Percentiles rank a stretch among this genome's conserved stretches.
Evolutionary conservation across 176 grass and related monocot species (phyloP).

Genomic region (Paspalum notatum): DNA sequence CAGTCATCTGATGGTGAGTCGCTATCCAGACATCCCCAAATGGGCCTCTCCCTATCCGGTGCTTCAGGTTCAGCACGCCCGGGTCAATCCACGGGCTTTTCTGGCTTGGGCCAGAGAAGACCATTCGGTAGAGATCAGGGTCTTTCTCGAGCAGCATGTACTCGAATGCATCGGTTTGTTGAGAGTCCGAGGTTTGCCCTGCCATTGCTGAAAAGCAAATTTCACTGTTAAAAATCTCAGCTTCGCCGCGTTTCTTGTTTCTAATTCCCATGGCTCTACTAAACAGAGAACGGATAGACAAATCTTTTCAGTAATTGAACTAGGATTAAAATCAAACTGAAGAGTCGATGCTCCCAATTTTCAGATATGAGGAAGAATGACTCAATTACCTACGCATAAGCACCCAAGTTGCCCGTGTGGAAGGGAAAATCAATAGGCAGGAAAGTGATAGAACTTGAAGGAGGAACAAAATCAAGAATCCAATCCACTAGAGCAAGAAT

Average conservation of each 20-base stretch:
- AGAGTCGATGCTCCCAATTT: background rate
- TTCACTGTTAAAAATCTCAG: background rate
- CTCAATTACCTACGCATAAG: background rate
- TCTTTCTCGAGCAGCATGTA: constrained; percentile 94
- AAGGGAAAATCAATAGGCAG: background rate
- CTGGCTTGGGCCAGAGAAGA: constrained; percentile 68
- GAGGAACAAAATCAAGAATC: background rate
- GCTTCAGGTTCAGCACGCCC: constrained; percentile 65
- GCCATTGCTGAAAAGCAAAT: constrained; percentile 53
- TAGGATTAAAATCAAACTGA: background rate
- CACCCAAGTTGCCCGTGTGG: background rate
- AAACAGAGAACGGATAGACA: background rate
- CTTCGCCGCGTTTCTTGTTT: background rate
- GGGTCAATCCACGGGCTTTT: constrained; percentile 89
- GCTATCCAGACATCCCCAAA: constrained; percentile 97
- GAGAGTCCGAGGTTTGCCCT: constrained; percentile 48
- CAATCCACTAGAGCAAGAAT: constrained; percentile 11
- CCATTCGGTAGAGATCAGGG: constrained; percentile 64
- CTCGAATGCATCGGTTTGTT: constrained; percentile 65
- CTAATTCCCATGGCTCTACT: background rate
- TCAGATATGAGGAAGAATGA: background rate
- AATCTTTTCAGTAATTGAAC: background rate
- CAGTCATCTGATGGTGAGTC: constrained; percentile 67
- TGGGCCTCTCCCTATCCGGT: constrained; percentile 86
- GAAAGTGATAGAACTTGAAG: background rate